phyloP scores from a whole-genome alignment of 768 basidiomycete species.

The Aureoboletus auriporus region DNA sequence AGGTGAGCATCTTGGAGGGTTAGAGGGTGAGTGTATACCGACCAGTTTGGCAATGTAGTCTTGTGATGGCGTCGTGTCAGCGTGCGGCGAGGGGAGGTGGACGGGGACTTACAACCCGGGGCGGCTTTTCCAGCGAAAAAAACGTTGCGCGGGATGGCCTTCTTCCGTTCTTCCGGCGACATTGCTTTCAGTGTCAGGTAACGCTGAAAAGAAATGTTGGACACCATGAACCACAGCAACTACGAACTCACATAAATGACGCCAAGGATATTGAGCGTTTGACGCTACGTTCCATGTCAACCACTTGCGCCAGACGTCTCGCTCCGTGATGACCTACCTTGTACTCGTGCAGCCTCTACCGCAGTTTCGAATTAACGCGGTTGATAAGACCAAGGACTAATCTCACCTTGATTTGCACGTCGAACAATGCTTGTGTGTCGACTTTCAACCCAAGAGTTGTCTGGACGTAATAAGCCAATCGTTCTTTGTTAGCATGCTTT shows the following conservation, averaged over 20 bases:
- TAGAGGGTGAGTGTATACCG: conserved; percentile 38
- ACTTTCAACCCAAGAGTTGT: conserved; percentile 64
- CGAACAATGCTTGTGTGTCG: conserved; percentile 78
- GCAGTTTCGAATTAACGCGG: neutral
- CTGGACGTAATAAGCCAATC: conserved; percentile 75
- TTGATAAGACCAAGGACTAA: neutral
- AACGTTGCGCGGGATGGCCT: conserved; percentile 80
- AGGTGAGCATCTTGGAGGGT: neutral
- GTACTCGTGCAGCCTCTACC: conserved; percentile 86
- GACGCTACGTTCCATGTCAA: conserved; percentile 50
- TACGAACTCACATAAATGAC: conserved; percentile 69
- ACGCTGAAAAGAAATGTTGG: conserved; percentile 43
- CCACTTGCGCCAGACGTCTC: neutral
- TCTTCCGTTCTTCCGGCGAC: conserved; percentile 74
- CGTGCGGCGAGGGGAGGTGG: neutral
- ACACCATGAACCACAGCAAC: neutral
- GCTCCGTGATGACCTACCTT: conserved; percentile 44
- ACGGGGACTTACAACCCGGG: conserved; percentile 65
- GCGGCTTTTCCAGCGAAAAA: conserved; percentile 99
- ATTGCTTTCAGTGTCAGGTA: conserved; percentile 80
- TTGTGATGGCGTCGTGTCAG: conserved; percentile 22
- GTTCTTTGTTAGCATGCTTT: conserved; percentile 89
- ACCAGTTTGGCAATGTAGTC: conserved; percentile 92
- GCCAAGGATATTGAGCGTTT: conserved; percentile 90
- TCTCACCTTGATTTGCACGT: conserved; percentile 82